A percentile compares a stretch with the other conserved stretches of the same genome.
Conservation (phyloP, 768 basidiomycete genomes). For the Leccinum longicurvipes region DNA sequence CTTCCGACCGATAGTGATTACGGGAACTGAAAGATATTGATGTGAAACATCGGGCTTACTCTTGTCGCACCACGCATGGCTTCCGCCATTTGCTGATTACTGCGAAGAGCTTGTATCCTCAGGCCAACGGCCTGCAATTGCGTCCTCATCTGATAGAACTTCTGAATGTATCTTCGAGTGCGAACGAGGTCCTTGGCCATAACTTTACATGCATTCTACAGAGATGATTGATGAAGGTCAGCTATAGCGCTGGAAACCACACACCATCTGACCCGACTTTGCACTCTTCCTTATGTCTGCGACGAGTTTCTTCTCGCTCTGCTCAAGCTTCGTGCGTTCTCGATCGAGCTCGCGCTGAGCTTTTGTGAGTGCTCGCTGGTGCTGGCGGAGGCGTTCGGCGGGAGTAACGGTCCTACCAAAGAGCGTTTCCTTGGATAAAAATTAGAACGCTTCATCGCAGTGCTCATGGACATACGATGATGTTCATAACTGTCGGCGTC, state of each 20-base stretch:
- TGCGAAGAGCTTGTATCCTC: conserved; percentile 92
- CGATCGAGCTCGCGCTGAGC: conserved; percentile 98
- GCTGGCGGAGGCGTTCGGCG: conserved; percentile 93
- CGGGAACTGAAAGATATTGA: neutral
- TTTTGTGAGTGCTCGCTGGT: conserved; percentile 93
- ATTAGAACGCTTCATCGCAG: conserved; percentile 8
- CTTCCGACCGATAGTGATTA: conserved; percentile 38
- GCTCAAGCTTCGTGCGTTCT: conserved; percentile 90
- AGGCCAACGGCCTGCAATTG: conserved; percentile 95
- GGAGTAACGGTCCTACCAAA: conserved; percentile 95
- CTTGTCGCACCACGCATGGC: conserved; percentile 98
- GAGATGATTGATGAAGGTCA: conserved; percentile 18
- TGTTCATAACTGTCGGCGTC: conserved; percentile 57
- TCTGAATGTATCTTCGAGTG: conserved; percentile 92
- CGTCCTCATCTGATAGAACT: conserved; percentile 98
- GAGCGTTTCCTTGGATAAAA: conserved; percentile 73
- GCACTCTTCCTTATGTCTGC: conserved; percentile 96
- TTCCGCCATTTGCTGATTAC: conserved; percentile 99
- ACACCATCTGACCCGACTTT: conserved; percentile 90
- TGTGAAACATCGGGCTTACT: conserved; percentile 46
- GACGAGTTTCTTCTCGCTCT: conserved; percentile 95
- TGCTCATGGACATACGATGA: conserved; percentile 48
- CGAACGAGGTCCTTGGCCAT: conserved; percentile 99
- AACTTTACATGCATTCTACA: conserved; percentile 95
- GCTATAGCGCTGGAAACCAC: conserved; percentile 13